Conservation (phyloP, 2,329 filamentous ascomycete genomes). For the Colletotrichum liriopes region DNA sequence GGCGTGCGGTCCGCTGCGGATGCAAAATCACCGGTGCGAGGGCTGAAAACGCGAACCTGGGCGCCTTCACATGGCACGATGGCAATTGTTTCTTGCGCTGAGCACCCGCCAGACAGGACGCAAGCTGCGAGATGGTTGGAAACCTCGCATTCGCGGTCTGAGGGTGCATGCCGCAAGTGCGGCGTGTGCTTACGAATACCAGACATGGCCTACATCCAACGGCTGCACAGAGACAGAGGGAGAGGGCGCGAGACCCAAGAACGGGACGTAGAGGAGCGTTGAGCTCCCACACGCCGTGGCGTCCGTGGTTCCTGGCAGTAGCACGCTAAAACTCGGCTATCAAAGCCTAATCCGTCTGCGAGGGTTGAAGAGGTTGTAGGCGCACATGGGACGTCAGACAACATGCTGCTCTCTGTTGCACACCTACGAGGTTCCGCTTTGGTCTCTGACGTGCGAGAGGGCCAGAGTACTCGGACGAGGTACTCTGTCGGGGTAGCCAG, state of each 20-base stretch:
- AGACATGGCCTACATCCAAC: background rate
- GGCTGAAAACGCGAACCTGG: background rate
- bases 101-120: constrained; percentile 3
- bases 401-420: background rate
- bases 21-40: background rate
- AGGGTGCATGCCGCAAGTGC: background rate
- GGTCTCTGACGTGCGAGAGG: background rate
- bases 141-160: background rate
- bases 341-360: constrained; percentile 3
- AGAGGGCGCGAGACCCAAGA: background rate
- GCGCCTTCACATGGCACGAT: background rate
- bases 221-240: background rate
- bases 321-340: background rate
- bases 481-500: background rate
- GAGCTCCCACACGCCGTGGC: background rate
- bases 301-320: background rate
- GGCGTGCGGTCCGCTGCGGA: background rate
- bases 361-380: background rate
- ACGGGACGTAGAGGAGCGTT: background rate
- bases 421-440: background rate
- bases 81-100: background rate
- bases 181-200: background rate
- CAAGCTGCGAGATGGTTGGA: background rate
- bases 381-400: background rate
- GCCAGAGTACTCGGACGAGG: background rate